Evolutionary conservation across 1,139 yeast species (phyloP).

Genomic region (Saccharomyces hybrid): DNA sequence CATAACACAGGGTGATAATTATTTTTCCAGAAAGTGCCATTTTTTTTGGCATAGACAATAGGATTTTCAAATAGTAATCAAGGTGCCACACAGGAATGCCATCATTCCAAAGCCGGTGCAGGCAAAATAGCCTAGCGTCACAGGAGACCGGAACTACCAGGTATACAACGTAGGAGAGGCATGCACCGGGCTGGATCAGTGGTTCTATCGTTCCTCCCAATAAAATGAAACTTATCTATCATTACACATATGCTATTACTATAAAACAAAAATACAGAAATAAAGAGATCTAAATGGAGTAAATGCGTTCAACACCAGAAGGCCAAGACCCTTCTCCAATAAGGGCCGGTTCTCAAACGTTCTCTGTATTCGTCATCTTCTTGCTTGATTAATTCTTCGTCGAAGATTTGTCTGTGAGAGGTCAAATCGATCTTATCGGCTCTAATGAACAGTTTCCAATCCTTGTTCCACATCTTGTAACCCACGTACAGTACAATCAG

Average conservation of each 20-base stretch:
- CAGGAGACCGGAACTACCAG: too few species aligned
- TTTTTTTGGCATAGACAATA: too few species aligned
- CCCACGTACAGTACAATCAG: constrained; percentile 45
- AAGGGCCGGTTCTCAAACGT: constrained; percentile 17
- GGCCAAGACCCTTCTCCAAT: constrained; percentile 12
- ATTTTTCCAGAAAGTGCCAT: too few species aligned
- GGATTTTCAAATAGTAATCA: too few species aligned
- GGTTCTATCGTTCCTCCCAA: background rate
- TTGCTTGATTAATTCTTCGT: constrained; percentile 58
- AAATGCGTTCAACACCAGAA: constrained; percentile 19
- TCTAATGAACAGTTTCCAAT: constrained; percentile 43
- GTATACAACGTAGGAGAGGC: too few species aligned
- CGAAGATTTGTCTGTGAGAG: constrained; percentile 62
- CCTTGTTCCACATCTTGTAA: constrained; percentile 48
- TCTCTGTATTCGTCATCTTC: constrained; percentile 43
- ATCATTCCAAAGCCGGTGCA: too few species aligned
- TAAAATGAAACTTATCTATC: background rate
- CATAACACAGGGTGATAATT: background rate
- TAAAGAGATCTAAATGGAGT: background rate
- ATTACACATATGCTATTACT: background rate
- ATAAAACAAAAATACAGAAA: background rate
- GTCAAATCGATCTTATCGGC: constrained; percentile 52
- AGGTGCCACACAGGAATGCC: too few species aligned
- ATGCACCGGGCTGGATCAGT: too few species aligned
- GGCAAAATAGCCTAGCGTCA: too few species aligned